Evolutionary conservation across 306 rosid species (phyloP), one percentile per base, ranked within the genome.

Genomic region (Vicia villosa): DNA sequence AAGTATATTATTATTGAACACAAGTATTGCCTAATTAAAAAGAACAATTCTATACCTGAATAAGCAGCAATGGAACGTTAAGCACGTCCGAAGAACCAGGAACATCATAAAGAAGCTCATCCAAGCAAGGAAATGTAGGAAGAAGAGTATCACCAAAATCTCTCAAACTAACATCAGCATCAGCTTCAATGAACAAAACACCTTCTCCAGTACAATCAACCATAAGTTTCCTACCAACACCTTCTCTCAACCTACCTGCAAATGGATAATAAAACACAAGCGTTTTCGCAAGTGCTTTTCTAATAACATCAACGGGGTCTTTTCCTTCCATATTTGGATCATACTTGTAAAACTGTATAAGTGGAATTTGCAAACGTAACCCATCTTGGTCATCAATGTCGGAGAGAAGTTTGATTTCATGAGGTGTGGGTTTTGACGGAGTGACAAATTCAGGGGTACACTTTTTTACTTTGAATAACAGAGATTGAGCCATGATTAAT

Each of bases 401-500:
- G n/a, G 64, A 58, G 1, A 58, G 42, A 12, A 14, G 6, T 28
- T 58, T 58, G 1, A 30, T 9, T 58, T 2, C 6, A 24, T 10
- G 10, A 5, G 62, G 62, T 1, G 62, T 55, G 13, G 64, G 22
- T 28, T 28, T 28, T 2, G 32, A 28, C 4, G 64, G 64, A 13
- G 7, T 22, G 2, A 58, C 64, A n/a, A 58, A 4, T 30, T 58
- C 21, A 5, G 64, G 64, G 10, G 1, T 12, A 58, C 21, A 6
- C 63, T 40, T 57, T 9, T 28, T 14, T 0, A 57, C 63, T 28
- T 11, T 57, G 63, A 57, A 57, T 5, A 5, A 5, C 3, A 57
- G 12, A 57, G 63, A 57, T 46, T 46, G 52, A 2, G 52, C 52
- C 52, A 46, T 46, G 19, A 46, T n/a, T n/a, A n/a, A n/a, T n/a